These are phyloP conservation scores for Protea cynaroides DNA, from an alignment of 164 flowering plant species.

Conservation along the genomic window DNA sequence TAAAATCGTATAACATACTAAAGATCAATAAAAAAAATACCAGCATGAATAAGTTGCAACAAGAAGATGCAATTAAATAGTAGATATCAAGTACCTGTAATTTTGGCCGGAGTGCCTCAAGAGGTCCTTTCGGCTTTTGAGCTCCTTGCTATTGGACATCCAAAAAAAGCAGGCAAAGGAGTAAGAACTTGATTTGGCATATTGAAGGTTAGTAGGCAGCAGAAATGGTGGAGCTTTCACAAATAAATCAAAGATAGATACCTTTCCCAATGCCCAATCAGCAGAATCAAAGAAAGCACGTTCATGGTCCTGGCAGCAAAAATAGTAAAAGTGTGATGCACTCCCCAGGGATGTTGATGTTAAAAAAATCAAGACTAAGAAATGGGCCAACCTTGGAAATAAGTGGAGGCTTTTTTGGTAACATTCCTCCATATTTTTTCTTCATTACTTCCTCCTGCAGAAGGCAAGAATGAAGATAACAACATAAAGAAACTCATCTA, in stretches of 20 bases:
- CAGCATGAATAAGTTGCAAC: background rate
- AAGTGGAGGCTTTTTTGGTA: slow-evolving; percentile 76
- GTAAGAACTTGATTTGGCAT: background rate
- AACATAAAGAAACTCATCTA: background rate
- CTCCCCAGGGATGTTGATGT: background rate
- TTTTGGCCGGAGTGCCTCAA: slow-evolving; percentile 91
- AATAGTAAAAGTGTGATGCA: slow-evolving; percentile 1
- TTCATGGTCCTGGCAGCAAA: slow-evolving; percentile 69
- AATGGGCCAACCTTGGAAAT: slow-evolving; percentile 66
- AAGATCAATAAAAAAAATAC: background rate
- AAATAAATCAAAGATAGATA: slow-evolving; percentile 13
- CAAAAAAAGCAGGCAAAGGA: background rate
- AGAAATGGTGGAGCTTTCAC: background rate
- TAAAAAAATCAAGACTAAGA: background rate
- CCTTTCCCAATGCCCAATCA: slow-evolving; percentile 99
- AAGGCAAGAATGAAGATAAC: slow-evolving; percentile 9
- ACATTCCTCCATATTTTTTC: slow-evolving; percentile 84
- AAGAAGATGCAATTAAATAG: background rate
- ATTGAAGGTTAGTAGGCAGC: background rate
- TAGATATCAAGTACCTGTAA: slow-evolving; percentile 50
- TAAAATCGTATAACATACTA: no score
- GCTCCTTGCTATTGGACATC: slow-evolving; percentile 66
- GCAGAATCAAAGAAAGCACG: slow-evolving; percentile 98
- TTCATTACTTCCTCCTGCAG: slow-evolving; percentile 63
- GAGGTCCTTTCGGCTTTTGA: slow-evolving; percentile 86